A percentile compares a stretch with the other conserved stretches of the same genome.
phyloP scores from a whole-genome alignment of 371 early-diverging fungal genomes.

The Entomophthora muscae region DNA sequence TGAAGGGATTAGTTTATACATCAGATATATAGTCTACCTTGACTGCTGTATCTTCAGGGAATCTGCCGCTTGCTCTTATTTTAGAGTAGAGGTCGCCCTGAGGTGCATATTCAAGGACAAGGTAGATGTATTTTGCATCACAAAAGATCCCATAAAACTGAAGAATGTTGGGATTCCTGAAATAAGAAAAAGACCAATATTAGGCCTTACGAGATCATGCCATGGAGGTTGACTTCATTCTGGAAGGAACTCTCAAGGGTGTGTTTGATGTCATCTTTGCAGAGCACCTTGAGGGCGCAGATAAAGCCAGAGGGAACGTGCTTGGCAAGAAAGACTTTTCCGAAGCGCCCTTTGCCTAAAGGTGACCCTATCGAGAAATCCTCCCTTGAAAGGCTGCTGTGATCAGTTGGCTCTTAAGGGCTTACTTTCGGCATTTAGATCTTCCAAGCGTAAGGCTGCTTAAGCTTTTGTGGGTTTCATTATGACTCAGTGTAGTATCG shows the following conservation, averaged over 20 bases:
- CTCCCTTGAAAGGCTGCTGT: background rate
- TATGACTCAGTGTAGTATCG: background rate
- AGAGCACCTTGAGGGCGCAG: background rate
- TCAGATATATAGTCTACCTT: background rate
- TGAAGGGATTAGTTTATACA: background rate
- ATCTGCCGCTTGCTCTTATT: background rate
- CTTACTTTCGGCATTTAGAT: background rate
- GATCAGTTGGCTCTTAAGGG: background rate
- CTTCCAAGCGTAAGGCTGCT: background rate
- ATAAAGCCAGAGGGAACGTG: background rate
- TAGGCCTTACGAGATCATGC: background rate
- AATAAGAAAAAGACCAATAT: background rate
- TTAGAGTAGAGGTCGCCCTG: background rate
- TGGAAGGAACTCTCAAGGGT: background rate
- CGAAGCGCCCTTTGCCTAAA: background rate
- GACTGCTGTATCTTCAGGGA: background rate
- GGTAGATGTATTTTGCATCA: background rate
- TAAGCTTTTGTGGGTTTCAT: background rate
- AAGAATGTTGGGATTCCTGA: background rate
- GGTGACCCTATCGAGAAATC: background rate
- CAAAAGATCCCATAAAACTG: background rate
- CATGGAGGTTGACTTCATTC: background rate
- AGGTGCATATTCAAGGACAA: background rate
- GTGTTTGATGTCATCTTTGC: background rate
- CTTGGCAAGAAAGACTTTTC: background rate